Percentiles rank a stretch among this genome's conserved stretches.
phyloP scores from a whole-genome alignment of 345 rosid genomes.

The Hirschfeldia incana region DNA sequence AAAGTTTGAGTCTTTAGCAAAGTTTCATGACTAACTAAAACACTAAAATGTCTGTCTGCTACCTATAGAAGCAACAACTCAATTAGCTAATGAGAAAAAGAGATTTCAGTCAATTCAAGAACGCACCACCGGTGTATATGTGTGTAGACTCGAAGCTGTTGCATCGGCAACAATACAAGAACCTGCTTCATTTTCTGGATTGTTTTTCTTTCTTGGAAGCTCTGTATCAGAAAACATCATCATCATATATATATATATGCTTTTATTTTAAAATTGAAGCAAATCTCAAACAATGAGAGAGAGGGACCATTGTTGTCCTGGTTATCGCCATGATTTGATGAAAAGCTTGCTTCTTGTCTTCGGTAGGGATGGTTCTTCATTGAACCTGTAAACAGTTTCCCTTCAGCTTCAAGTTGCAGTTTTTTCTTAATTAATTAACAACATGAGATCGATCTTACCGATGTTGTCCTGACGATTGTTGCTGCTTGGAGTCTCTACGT shows the following conservation, averaged over 20 bases:
- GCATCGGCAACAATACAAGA: background rate
- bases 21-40: background rate
- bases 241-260: background rate
- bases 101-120: too few relatives aligned
- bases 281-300: conserved; percentile 1
- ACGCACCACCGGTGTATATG: conserved; percentile 28
- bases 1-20: background rate
- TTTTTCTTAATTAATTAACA: background rate
- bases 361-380: background rate
- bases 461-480: conserved; percentile 15
- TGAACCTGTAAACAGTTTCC: background rate
- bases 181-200: background rate
- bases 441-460: conserved; percentile 13
- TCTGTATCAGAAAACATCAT: conserved; percentile 18
- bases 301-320: conserved; percentile 13
- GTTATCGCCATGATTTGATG: conserved; percentile 6
- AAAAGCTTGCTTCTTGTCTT: conserved; percentile 17
- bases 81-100: background rate
- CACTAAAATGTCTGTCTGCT: background rate
- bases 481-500: conserved; percentile 9
- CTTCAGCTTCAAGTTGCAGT: background rate
- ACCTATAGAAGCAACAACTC: background rate
- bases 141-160: conserved; percentile 18
- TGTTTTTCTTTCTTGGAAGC: conserved; percentile 24
- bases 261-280: background rate